Base-by-base conservation (phyloP, 495 filamentous ascomycete species). In the Neurospora africana region DNA sequence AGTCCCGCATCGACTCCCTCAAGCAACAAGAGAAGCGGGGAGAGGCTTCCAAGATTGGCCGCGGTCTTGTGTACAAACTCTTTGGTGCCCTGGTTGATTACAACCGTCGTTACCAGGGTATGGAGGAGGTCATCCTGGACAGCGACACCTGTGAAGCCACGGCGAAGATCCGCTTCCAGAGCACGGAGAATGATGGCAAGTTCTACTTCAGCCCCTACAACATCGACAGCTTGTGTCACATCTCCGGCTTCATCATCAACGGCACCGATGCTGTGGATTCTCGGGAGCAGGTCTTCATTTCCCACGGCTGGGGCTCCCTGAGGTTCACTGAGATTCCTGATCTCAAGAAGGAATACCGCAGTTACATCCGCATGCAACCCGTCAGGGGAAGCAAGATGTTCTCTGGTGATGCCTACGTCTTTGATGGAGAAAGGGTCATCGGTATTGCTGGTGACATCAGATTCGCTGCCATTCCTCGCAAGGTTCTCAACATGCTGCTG, bases 161-260 rank as follows among this genome's bases (percentile, higher is more conserved):
- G 38, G 88, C 89, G 44, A 81, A 85, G 43, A 87, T 97, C 61
- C 84, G 84, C 65, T 93, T 95, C 79, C 86, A 90, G 70, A 84
- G 83, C 6, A 82, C 80, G 0, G 81, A 86, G 19, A 82, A 86
- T 15, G 86, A 87, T 70, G 92, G 89, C 65, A 88, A 84, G 71
- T 93, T 88, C 81, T 82, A 86, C 71, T 88, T 88, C 71, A 87
- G 87, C 69, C 91, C 91, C 2, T 91, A 90, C 79, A 92, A 89
- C 85, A 91, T 93, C 65, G 92, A 93, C 78, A 90, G 88, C 61
- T 73, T 87, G 68, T 87, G 85, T 74, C 88, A 91, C 75, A 84
- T 91, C 38, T 89, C 90, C 11, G 92, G 92, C 21, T 94, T 95
- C 80, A 89, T 91, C 73, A 89, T 93, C 82, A 94, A 94, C 76